These are phyloP conservation scores for Clavispora fructus DNA, from an alignment of 805 yeast genomes.

Conservation along the genomic window DNA sequence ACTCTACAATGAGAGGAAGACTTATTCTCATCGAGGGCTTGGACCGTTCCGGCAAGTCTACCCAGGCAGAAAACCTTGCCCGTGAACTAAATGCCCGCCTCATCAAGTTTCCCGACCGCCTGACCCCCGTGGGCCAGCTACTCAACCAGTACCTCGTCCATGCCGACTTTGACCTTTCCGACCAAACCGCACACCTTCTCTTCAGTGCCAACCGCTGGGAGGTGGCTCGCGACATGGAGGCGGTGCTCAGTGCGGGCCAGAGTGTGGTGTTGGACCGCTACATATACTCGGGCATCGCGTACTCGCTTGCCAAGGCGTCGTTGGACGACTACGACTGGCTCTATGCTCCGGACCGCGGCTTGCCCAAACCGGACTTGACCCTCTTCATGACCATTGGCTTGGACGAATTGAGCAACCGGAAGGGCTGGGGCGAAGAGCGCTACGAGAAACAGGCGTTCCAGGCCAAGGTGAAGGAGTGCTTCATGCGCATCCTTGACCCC, in stretches of 20 bases:
- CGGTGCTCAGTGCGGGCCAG: slow-evolving; percentile 45
- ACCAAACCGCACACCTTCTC: slow-evolving; percentile 78
- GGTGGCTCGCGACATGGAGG: slow-evolving; percentile 42
- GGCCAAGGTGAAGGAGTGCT: slow-evolving; percentile 57
- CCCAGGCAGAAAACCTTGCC: slow-evolving; percentile 52
- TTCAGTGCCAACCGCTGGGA: slow-evolving; percentile 98
- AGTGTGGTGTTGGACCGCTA: slow-evolving; percentile 78
- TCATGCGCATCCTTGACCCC: slow-evolving; percentile 40
- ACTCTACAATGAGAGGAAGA: slow-evolving; percentile 49
- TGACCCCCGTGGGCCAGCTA: slow-evolving; percentile 73
- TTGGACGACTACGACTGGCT: slow-evolving; percentile 67
- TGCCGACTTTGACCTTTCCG: slow-evolving; percentile 47
- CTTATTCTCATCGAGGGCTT: slow-evolving; percentile 86
- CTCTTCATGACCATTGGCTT: slow-evolving; percentile 62
- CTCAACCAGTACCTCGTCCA: slow-evolving; percentile 69
- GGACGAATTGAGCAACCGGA: slow-evolving; percentile 44
- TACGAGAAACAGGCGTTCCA: slow-evolving; percentile 80
- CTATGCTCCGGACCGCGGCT: slow-evolving; percentile 70
- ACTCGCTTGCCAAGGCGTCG: slow-evolving; percentile 69
- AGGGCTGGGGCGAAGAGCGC: slow-evolving; percentile 91
- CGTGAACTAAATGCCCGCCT: slow-evolving; percentile 28
- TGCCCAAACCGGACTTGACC: slow-evolving; percentile 82
- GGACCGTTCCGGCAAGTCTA: slow-evolving; percentile 91
- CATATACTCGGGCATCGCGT: slow-evolving; percentile 89
- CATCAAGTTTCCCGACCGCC: slow-evolving; percentile 82